Evolutionary conservation across 2,329 filamentous ascomycete species (phyloP).

Genomic region (Sphaceloma murrayae): DNA sequence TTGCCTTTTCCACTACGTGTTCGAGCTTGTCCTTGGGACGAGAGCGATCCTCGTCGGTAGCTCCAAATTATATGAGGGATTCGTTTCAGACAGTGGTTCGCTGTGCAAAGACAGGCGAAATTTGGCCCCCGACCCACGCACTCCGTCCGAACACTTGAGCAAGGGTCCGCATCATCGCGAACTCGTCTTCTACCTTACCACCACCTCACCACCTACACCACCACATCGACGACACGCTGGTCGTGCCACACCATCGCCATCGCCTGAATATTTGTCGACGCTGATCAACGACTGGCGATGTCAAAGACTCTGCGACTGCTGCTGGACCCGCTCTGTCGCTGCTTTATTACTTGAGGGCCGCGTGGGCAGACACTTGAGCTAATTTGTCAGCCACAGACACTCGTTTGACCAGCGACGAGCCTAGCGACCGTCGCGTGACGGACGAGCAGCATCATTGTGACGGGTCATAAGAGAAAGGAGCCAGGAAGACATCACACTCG

Average conservation of each 20-base stretch:
- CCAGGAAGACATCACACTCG: background rate
- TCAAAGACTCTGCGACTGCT: constrained; percentile 11
- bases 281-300: constrained; percentile 4
- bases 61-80: background rate
- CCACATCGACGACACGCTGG: background rate
- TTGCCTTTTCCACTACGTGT: background rate
- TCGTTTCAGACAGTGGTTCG: background rate
- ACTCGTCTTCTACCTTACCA: background rate
- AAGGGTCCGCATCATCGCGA: background rate
- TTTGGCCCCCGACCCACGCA: background rate
- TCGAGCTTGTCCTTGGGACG: background rate
- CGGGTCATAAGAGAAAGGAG: too few relatives aligned
- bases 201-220: background rate
- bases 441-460: too few relatives aligned
- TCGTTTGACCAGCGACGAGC: background rate
- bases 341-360: constrained; percentile 5
- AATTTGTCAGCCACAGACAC: constrained; percentile 8
- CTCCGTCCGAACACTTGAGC: background rate
- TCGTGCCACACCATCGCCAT: background rate
- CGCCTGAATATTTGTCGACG: background rate
- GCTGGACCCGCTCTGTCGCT: constrained; percentile 5
- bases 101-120: background rate
- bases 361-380: background rate
- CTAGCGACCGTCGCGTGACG: background rate
- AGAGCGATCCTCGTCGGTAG: background rate